These are phyloP conservation scores for Sarcomyxa edulis DNA, from an alignment of 768 basidiomycete genomes.

Conservation along the genomic window DNA sequence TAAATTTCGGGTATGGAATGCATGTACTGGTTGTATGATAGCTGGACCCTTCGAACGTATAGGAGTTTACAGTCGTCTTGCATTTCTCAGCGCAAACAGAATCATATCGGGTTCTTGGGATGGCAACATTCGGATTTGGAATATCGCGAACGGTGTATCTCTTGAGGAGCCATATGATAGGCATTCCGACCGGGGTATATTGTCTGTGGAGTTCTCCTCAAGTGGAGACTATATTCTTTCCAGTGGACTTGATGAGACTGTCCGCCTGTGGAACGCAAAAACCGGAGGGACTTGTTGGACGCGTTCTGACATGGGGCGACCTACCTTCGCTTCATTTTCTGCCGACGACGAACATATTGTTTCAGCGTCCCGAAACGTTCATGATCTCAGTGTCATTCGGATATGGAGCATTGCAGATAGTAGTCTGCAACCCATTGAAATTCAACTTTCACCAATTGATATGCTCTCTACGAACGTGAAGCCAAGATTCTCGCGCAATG, in stretches of 20 bases:
- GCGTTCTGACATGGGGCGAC: slow-evolving; percentile 2
- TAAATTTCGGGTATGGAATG: slow-evolving; percentile 16
- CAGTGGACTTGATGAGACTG: slow-evolving; percentile 11
- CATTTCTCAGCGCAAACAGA: too few species aligned
- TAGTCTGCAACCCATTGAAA: too few species aligned
- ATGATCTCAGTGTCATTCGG: slow-evolving; percentile 7
- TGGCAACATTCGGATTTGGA: too few species aligned
- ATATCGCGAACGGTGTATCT: slow-evolving; percentile 4
- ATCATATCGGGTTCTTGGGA: too few species aligned
- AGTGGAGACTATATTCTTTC: slow-evolving; percentile 15
- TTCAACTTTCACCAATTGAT: too few species aligned
- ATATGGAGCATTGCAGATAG: slow-evolving; percentile 14
- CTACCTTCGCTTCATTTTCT: slow-evolving; percentile 8
- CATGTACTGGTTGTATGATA: too few species aligned
- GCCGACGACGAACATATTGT: slow-evolving; percentile 10
- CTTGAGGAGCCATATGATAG: slow-evolving; percentile 8
- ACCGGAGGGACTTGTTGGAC: slow-evolving; percentile 19
- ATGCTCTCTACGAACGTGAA: too few species aligned
- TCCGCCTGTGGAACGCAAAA: slow-evolving; percentile 17
- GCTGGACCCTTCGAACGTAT: too few species aligned
- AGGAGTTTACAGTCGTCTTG: too few species aligned
- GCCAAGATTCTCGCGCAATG: too few species aligned
- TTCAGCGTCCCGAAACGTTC: slow-evolving; percentile 14
- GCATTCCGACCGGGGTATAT: background rate
- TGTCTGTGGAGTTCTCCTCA: slow-evolving; percentile 13